phyloP scores from a whole-genome alignment of 2,329 filamentous ascomycete genomes.

The Xylaria polymorpha region DNA sequence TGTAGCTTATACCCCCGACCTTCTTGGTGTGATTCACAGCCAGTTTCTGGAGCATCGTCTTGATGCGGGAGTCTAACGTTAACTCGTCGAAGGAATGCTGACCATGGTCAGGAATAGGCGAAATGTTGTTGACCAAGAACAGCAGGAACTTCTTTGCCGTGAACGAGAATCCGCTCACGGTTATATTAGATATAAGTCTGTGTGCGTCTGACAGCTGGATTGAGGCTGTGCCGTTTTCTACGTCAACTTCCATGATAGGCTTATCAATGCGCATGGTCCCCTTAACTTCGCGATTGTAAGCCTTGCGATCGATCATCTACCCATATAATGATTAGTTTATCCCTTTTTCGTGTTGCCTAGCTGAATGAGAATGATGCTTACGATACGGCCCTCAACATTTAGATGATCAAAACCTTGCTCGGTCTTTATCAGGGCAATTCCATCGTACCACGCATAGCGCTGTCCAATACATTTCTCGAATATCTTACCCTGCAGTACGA shows the following conservation, averaged over 20 bases:
- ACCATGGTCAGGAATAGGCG: constrained; percentile 39
- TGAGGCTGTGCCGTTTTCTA: constrained; percentile 27
- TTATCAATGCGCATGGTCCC: not conserved
- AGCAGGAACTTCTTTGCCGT: constrained; percentile 50
- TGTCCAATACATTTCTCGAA: constrained; percentile 51
- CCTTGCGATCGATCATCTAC: constrained; percentile 51
- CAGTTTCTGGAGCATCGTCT: constrained; percentile 41
- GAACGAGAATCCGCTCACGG: constrained; percentile 50
- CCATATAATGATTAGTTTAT: constrained; percentile 14
- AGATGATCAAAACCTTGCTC: constrained; percentile 33
- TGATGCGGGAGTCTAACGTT: constrained; percentile 38
- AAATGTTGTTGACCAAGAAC: constrained; percentile 43
- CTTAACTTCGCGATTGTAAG: too few relatives aligned
- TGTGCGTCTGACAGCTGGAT: constrained; percentile 48
- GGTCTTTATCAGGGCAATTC: constrained; percentile 40
- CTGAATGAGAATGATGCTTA: constrained; percentile 7
- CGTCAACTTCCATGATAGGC: not conserved
- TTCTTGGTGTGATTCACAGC: constrained; percentile 37
- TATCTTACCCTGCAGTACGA: constrained; percentile 48
- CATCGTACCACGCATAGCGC: constrained; percentile 52
- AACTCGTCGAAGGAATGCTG: constrained; percentile 42
- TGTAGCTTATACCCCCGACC: constrained; percentile 37
- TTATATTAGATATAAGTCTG: constrained; percentile 42
- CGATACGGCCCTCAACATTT: constrained; percentile 49
- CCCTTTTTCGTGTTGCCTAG: too few relatives aligned